Conservation (phyloP, 163 green algal species). For the Chlorella variabilis region DNA sequence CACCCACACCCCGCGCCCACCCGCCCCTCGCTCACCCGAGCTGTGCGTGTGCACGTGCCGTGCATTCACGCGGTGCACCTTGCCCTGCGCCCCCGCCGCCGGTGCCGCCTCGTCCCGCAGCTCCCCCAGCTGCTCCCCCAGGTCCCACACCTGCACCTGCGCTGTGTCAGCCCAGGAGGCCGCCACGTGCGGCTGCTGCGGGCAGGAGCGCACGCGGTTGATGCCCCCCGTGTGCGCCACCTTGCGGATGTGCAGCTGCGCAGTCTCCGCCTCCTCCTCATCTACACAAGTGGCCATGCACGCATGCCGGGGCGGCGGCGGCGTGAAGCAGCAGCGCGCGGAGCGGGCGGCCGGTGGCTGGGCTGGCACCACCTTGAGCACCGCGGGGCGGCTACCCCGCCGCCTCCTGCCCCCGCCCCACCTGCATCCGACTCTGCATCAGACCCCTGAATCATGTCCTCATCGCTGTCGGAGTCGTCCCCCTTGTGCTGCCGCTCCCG, state of each 20-base stretch:
- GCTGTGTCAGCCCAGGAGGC: constrained; percentile 93
- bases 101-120: constrained; percentile 59
- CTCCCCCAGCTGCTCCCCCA: constrained; percentile 66
- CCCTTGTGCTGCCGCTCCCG: constrained; percentile 52
- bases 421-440: constrained; percentile 19
- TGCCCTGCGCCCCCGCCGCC: constrained; percentile 1
- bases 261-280: constrained; percentile 67
- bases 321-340: too few species aligned
- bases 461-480: constrained; percentile 26
- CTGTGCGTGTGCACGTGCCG: constrained; percentile 67
- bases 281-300: constrained; percentile 42
- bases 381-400: too few species aligned
- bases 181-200: constrained; percentile 83
- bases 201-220: constrained; percentile 92
- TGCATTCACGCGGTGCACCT: constrained; percentile 59
- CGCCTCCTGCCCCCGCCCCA: not conserved
- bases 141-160: constrained; percentile 85
- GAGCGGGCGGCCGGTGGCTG: too few species aligned
- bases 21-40: not conserved
- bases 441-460: constrained; percentile 15
- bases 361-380: too few species aligned
- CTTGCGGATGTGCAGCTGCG: constrained; percentile 63
- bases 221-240: constrained; percentile 81
- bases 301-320: too few species aligned
- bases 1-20: not conserved